Conservation (phyloP, 148 eudicot species). For the Arbutus unedo region DNA sequence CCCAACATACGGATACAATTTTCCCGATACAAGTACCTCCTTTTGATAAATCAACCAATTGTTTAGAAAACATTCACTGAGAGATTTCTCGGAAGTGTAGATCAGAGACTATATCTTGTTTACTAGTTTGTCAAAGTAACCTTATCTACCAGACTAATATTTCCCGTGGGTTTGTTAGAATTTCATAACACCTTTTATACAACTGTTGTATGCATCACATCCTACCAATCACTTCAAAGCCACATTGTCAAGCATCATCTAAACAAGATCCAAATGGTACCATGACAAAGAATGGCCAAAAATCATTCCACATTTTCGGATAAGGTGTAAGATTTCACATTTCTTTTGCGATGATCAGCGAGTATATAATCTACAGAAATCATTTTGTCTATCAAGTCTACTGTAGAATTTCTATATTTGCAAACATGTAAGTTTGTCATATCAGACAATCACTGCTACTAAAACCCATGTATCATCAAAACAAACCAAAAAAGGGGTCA, state of each 20-base stretch:
- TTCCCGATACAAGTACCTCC: background rate
- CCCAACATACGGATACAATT: background rate
- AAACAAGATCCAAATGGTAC: background rate
- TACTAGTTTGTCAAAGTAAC: background rate
- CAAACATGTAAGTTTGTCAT: background rate
- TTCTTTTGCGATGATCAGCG: background rate
- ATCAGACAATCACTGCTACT: background rate
- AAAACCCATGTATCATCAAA: background rate
- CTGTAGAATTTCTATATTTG: background rate
- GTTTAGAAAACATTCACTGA: background rate
- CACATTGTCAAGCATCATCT: background rate
- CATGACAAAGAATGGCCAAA: constrained; percentile 2
- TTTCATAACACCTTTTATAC: background rate
- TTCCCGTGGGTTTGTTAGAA: background rate
- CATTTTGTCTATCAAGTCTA: background rate
- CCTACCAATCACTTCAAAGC: background rate
- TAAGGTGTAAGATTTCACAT: background rate
- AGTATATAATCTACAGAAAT: background rate
- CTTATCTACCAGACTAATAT: background rate
- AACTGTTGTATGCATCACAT: background rate
- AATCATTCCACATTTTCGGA: background rate
- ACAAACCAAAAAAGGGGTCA: background rate
- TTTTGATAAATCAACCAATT: background rate
- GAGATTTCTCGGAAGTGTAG: background rate
- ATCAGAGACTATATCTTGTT: background rate